Evolutionary conservation across 371 early-diverging fungal genomes (phyloP), one percentile per base, ranked within the genome.

Genomic region (Syncephalastrum racemosum): DNA sequence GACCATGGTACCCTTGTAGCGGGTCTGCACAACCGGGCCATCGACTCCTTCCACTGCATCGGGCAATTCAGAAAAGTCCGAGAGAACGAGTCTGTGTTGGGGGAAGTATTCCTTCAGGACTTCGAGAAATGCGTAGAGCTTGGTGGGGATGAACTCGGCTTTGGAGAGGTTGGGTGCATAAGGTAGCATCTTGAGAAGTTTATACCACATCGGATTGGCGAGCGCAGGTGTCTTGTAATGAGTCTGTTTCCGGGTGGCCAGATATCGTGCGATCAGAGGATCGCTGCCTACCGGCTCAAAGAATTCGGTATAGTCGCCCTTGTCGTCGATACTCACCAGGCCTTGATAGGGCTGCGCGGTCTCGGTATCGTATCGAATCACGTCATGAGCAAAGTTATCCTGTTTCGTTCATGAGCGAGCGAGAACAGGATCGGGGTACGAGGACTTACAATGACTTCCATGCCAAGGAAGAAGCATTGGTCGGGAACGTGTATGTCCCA

Each of bases 381-480:
- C 64, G 67, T 98, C 98, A 63, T 97, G 97, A 2, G 97, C 85
- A 70, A 98, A 93, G 62, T 96, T 96, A 71, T 98, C 97, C 84
- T 90, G 53, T 7, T 15, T 31, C 12, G 2, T 8, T 31, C 14
- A 54, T 36, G 10, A 19, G 43, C 18, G 10, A 15, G 46, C 4
- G 18, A 44, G 4, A 36, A 15, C 27, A 16, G 47, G 10, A 23
- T 43, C 45, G 55, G 54, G 22, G 15, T 12, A 31, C 10, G 16
- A n/a, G 40, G 14, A 75, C 85, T 70, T 78, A 91, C 92, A 67
- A 95, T 79, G 50, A 95, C 93, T 71, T 92, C 94, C 93, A 95
- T 90, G 12, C 93, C 96, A 20, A 97, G 77, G 60, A 97, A 89
- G 75, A 92, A 95, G 69, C 96, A 95, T 20, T 84, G 70, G 16